Evolutionary conservation across 345 rosid species (phyloP).

Genomic region (Carallia pectinifolia): DNA sequence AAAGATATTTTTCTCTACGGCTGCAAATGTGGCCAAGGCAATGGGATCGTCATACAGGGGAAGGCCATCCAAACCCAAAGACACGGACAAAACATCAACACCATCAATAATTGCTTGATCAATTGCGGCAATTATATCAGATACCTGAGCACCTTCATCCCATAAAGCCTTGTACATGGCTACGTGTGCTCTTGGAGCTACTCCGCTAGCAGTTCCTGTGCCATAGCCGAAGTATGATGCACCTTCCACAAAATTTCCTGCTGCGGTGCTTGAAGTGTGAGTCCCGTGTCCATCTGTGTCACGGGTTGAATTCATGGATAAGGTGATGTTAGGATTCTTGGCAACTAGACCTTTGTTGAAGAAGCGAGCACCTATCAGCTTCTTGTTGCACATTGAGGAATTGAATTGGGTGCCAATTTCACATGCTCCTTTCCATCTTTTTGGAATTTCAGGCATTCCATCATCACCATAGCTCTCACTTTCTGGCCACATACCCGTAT

Average conservation of each 20-base stretch:
- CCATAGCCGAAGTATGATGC: slow-evolving; percentile 36
- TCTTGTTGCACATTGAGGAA: slow-evolving; percentile 30
- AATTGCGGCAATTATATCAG: slow-evolving; percentile 31
- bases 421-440: slow-evolving; percentile 37
- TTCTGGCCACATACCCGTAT: slow-evolving; percentile 38
- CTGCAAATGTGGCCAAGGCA: slow-evolving; percentile 39
- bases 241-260: slow-evolving; percentile 30
- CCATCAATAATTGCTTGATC: slow-evolving; percentile 26
- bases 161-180: slow-evolving; percentile 36
- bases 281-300: slow-evolving; percentile 34
- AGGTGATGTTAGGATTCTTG: slow-evolving; percentile 9
- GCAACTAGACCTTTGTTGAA: slow-evolving; percentile 32
- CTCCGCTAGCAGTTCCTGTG: slow-evolving; percentile 23
- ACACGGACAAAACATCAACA: slow-evolving; percentile 21
- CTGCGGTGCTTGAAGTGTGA: slow-evolving; percentile 33
- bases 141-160: slow-evolving; percentile 16
- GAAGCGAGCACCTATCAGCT: slow-evolving; percentile 35
- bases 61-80: slow-evolving; percentile 25
- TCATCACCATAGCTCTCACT: slow-evolving; percentile 33
- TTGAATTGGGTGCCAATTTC: slow-evolving; percentile 26
- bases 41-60: slow-evolving; percentile 29
- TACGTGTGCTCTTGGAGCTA: slow-evolving; percentile 23
- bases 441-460: slow-evolving; percentile 34
- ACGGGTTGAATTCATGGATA: slow-evolving; percentile 29
- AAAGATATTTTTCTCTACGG: slow-evolving; percentile 27